A percentile compares a stretch with the other conserved stretches of the same genome.
Conservation (phyloP, 2,329 filamentous ascomycete species). For the Phaeosphaeriaceae sp. region DNA sequence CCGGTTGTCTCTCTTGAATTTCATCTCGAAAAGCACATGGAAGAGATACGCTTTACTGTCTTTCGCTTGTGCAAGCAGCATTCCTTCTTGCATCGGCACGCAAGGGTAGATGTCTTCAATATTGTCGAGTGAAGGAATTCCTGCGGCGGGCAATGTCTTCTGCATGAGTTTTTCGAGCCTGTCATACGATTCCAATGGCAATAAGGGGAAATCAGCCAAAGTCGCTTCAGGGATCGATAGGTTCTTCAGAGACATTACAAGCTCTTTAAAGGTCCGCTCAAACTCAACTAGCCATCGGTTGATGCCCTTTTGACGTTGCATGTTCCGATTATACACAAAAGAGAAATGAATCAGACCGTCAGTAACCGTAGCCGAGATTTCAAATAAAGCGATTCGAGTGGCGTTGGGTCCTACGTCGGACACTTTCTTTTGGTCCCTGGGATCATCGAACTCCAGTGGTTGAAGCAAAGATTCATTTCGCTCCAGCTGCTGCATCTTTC, state of each 20-base stretch:
- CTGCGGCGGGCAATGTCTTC: too few relatives aligned
- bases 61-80: constrained; percentile 42
- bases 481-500: constrained; percentile 58
- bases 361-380: constrained; percentile 23
- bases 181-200: too few relatives aligned
- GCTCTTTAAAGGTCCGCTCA: too few relatives aligned
- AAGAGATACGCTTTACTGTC: constrained; percentile 39
- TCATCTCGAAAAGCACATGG: constrained; percentile 36
- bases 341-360: too few relatives aligned
- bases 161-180: too few relatives aligned
- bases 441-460: constrained; percentile 31
- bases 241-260: too few relatives aligned
- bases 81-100: constrained; percentile 51
- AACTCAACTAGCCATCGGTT: too few relatives aligned
- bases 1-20: constrained; percentile 11
- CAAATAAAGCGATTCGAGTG: constrained; percentile 37
- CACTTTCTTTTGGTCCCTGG: constrained; percentile 32
- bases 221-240: too few relatives aligned
- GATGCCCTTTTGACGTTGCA: too few relatives aligned
- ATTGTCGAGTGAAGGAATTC: background rate
- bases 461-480: constrained; percentile 55
- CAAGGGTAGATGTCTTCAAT: constrained; percentile 63
- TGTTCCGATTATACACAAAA: too few relatives aligned
- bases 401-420: constrained; percentile 37
- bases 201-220: too few relatives aligned